Evolutionary conservation across 2,329 filamentous ascomycete genomes (phyloP).

Genomic region (Colletotrichum salicis): DNA sequence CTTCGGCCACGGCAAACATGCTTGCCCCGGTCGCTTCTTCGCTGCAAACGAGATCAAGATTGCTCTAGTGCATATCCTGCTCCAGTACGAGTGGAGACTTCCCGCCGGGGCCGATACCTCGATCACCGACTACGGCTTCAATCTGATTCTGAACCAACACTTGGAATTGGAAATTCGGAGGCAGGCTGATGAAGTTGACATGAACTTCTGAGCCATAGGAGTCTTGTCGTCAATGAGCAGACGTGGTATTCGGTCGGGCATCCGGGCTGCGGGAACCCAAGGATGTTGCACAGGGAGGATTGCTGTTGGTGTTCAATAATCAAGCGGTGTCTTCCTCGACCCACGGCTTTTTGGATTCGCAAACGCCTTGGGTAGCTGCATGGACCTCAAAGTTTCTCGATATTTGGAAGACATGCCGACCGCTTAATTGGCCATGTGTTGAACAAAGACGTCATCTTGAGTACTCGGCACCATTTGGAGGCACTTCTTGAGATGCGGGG

Average conservation of each 20-base stretch:
- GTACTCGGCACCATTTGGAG: not conserved
- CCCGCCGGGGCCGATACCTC: not conserved
- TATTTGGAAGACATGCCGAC: not conserved
- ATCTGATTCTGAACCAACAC: not conserved
- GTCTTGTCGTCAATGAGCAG: not conserved
- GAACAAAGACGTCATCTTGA: not conserved
- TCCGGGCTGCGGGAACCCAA: too few species aligned
- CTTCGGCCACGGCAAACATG: constrained; percentile 50
- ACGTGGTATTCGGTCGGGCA: not conserved
- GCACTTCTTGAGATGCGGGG: not conserved
- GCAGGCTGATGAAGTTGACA: constrained; percentile 1
- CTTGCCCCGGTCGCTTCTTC: constrained; percentile 52
- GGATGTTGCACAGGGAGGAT: not conserved
- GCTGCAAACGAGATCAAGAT: constrained; percentile 50
- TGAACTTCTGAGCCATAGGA: not conserved
- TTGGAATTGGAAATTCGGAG: constrained; percentile 17
- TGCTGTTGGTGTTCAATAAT: not conserved
- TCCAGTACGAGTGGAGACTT: constrained; percentile 25
- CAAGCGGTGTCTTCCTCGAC: not conserved
- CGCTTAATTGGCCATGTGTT: not conserved
- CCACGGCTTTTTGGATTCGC: not conserved
- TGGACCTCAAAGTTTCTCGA: not conserved
- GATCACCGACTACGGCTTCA: constrained; percentile 1
- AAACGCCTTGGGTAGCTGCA: not conserved
- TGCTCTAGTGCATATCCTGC: constrained; percentile 12